Conservation (phyloP, 2,329 filamentous ascomycete genomes). For the Calonectria honghensis region DNA sequence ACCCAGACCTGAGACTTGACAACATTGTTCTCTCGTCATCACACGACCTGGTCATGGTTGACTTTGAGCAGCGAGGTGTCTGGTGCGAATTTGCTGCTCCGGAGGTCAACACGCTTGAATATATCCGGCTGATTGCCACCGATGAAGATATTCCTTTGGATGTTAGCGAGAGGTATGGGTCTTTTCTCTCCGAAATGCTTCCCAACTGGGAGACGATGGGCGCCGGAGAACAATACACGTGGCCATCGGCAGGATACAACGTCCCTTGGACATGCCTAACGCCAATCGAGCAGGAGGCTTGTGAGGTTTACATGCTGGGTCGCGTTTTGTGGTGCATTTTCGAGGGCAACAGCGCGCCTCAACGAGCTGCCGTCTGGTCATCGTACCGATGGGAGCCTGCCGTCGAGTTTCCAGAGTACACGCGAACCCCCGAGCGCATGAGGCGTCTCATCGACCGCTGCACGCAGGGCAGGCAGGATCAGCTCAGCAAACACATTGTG, state of each 20-base stretch:
- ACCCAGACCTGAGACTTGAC: conserved; percentile 76
- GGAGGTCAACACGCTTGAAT: conserved; percentile 76
- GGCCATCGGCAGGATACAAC: conserved; percentile 72
- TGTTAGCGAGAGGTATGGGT: conserved; percentile 63
- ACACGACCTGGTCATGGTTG: conserved; percentile 72
- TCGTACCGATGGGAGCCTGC: conserved; percentile 75
- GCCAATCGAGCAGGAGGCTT: conserved; percentile 71
- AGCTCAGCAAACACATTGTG: conserved; percentile 66
- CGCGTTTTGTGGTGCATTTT: conserved; percentile 78
- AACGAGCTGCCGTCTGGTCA: conserved; percentile 74
- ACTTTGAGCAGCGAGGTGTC: conserved; percentile 78
- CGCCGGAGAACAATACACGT: conserved; percentile 66
- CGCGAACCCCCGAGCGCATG: conserved; percentile 67
- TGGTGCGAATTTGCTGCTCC: conserved; percentile 78
- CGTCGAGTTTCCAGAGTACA: conserved; percentile 74
- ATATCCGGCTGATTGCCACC: conserved; percentile 71
- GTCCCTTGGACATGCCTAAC: conserved; percentile 74
- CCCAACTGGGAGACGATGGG: conserved; percentile 66
- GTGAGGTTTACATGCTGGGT: conserved; percentile 78
- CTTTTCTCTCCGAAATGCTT: conserved; percentile 65
- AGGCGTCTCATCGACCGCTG: conserved; percentile 70
- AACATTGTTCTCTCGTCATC: conserved; percentile 72
- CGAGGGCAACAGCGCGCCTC: conserved; percentile 75
- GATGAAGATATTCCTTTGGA: conserved; percentile 67
- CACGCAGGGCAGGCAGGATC: conserved; percentile 68